Evolutionary conservation across 2,329 filamentous ascomycete species (phyloP).

Genomic region (Sporothrix pallida): DNA sequence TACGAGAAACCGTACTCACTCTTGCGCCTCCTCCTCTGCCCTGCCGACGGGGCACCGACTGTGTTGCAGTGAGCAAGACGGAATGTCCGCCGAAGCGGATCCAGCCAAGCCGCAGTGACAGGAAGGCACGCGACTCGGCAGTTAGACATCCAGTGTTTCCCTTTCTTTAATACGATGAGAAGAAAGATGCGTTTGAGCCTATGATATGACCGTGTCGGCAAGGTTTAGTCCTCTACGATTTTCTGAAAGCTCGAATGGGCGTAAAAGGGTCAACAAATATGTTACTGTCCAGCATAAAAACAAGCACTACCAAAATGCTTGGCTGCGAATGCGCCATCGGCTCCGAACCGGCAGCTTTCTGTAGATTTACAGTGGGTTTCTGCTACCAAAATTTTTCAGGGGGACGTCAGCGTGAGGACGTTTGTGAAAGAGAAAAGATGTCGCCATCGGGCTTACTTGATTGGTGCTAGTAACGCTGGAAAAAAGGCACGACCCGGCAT

Average conservation of each 20-base stretch:
- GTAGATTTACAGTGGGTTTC: background rate
- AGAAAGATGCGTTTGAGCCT: too few species aligned
- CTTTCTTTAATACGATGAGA: too few species aligned
- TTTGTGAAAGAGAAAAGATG: background rate
- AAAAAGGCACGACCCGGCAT: background rate
- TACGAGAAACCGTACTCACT: too few species aligned
- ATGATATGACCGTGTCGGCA: too few species aligned
- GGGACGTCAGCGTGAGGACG: background rate
- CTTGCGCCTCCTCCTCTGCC: too few species aligned
- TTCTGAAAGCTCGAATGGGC: too few species aligned
- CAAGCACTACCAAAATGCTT: background rate
- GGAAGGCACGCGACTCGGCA: background rate
- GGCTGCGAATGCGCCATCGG: slow-evolving; percentile 6
- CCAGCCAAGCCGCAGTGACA: background rate
- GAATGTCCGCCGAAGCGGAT: slow-evolving; percentile 16
- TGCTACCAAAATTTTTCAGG: background rate
- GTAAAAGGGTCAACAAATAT: too few species aligned
- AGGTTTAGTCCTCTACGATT: too few species aligned
- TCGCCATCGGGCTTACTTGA: background rate
- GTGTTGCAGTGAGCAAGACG: background rate
- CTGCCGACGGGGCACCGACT: background rate
- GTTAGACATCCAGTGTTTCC: too few species aligned
- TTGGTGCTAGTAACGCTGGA: background rate
- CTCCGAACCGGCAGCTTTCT: slow-evolving; percentile 15
- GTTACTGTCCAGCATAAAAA: too few species aligned